phyloP scores from a whole-genome alignment of 129 eudicot species.

The Arctium minus region DNA sequence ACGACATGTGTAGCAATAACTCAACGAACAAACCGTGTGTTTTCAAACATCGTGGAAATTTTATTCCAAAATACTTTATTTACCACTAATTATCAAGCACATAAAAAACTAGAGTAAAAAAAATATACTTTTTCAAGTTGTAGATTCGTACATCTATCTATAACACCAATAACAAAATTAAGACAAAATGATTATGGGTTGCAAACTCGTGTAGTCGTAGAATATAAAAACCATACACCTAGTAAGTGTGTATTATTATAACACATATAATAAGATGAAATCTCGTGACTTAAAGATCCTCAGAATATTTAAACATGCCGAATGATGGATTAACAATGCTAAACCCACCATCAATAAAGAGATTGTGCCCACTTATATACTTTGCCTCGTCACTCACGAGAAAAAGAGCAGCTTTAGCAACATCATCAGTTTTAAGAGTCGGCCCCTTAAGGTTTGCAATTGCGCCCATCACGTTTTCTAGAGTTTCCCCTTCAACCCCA shows the following conservation, averaged over 20 bases:
- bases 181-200: neutral
- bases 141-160: neutral
- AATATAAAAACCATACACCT: neutral
- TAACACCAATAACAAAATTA: neutral
- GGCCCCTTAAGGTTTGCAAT: conserved; percentile 45
- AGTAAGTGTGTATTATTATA: neutral
- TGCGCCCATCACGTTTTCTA: conserved; percentile 21
- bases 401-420: conserved; percentile 52
- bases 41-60: too few relatives aligned
- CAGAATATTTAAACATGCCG: conserved; percentile 33
- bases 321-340: conserved; percentile 46
- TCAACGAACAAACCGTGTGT: too few relatives aligned
- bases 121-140: too few relatives aligned
- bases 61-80: too few relatives aligned
- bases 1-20: too few relatives aligned
- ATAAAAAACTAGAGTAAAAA: too few relatives aligned
- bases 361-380: conserved; percentile 60
- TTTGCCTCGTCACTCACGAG: conserved; percentile 60
- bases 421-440: conserved; percentile 32
- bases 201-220: neutral
- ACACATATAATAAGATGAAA: neutral
- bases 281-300: neutral
- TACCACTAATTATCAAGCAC: too few relatives aligned
- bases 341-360: conserved; percentile 58
- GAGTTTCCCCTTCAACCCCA: conserved; percentile 32